Conservation (phyloP, 352 stramenopile species). For the Globisporangium camurandrum region DNA sequence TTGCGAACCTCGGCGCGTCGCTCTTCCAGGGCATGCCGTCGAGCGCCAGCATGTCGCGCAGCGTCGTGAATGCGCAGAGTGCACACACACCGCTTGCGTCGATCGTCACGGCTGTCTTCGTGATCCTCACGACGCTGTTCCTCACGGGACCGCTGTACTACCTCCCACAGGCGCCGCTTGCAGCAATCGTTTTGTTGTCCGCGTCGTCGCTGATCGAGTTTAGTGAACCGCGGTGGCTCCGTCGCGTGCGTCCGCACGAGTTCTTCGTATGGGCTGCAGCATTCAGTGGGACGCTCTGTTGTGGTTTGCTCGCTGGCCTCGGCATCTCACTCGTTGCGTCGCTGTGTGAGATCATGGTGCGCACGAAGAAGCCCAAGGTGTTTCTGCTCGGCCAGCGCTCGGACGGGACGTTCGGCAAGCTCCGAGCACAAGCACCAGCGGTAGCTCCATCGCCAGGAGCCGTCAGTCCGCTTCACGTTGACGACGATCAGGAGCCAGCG, state of each 20-base stretch:
- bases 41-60: slow-evolving; percentile 86
- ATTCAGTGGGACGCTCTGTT: slow-evolving; percentile 38
- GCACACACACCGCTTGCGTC: slow-evolving; percentile 83
- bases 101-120: slow-evolving; percentile 83
- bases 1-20: slow-evolving; percentile 82
- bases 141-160: slow-evolving; percentile 86
- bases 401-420: slow-evolving; percentile 27
- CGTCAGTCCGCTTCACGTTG: background rate
- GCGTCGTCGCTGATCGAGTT: slow-evolving; percentile 85
- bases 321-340: slow-evolving; percentile 49
- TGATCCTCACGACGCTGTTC: slow-evolving; percentile 86
- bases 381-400: slow-evolving; percentile 29
- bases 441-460: slow-evolving; percentile 12
- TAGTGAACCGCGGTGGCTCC: slow-evolving; percentile 82
- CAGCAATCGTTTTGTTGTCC: slow-evolving; percentile 87
- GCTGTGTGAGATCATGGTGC: slow-evolving; percentile 54
- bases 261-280: slow-evolving; percentile 55
- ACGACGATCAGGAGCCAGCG: background rate
- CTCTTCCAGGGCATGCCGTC: slow-evolving; percentile 90
- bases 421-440: no score
- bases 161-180: slow-evolving; percentile 81
- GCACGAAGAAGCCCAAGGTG: slow-evolving; percentile 46
- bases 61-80: slow-evolving; percentile 87
- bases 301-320: slow-evolving; percentile 41
- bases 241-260: slow-evolving; percentile 38